These are phyloP conservation scores for Hebeloma cylindrosporum DNA, from an alignment of 768 basidiomycete genomes.

Conservation along the genomic window DNA sequence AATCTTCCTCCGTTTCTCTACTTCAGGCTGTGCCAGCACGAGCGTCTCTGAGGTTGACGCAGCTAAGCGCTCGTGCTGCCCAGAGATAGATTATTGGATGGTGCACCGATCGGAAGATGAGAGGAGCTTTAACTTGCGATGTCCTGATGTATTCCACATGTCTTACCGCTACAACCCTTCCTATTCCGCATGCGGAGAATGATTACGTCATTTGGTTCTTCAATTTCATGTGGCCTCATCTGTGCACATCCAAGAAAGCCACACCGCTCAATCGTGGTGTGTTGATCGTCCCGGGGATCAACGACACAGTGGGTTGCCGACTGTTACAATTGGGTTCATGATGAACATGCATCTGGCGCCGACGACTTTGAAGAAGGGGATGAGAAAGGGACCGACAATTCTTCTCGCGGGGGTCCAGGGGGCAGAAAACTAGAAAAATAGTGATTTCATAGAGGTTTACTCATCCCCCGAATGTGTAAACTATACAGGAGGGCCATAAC, in stretches of 20 bases:
- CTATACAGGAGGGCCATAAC: too few relatives aligned
- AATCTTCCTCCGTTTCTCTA: too few relatives aligned
- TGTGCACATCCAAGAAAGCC: constrained; percentile 17
- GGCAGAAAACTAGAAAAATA: too few relatives aligned
- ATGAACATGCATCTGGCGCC: constrained; percentile 8
- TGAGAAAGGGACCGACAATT: too few relatives aligned
- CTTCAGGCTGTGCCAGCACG: too few relatives aligned
- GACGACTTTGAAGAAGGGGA: constrained; percentile 2
- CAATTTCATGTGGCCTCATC: constrained; percentile 27
- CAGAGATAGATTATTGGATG: constrained; percentile 1
- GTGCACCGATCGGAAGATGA: constrained; percentile 16
- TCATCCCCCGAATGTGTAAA: too few relatives aligned
- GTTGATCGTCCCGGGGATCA: constrained; percentile 19
- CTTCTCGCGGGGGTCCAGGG: too few relatives aligned
- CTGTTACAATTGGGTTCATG: constrained; percentile 29
- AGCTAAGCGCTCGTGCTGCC: too few relatives aligned
- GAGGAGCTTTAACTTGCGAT: constrained; percentile 5
- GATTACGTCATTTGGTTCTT: constrained; percentile 20
- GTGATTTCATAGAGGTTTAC: too few relatives aligned
- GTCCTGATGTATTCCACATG: constrained; percentile 16
- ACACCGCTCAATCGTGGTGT: constrained; percentile 15
- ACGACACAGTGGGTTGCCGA: constrained; percentile 32
- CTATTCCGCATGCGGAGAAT: constrained; percentile 23
- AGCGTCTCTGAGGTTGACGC: too few relatives aligned
- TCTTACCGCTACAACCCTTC: constrained; percentile 20